These are phyloP conservation scores for Lactifluus subvellereus DNA, from an alignment of 768 basidiomycete genomes.

Conservation along the genomic window DNA sequence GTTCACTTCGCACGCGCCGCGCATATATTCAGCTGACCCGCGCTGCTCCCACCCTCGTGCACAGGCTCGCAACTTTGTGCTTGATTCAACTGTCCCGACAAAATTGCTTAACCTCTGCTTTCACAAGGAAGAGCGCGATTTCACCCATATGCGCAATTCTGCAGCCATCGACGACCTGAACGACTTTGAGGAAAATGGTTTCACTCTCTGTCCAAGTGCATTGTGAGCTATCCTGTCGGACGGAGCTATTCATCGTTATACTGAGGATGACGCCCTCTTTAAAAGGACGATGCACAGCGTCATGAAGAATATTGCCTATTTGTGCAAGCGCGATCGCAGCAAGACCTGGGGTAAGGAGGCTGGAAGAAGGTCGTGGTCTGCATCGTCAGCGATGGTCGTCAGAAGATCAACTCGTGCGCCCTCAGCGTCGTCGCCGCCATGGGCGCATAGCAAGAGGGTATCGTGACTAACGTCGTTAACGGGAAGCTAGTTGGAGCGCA, in stretches of 20 bases:
- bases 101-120: constrained; percentile 84
- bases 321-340: constrained; percentile 37
- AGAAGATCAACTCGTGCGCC: constrained; percentile 37
- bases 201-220: constrained; percentile 81
- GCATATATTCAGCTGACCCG: background rate
- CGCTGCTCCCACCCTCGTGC: background rate
- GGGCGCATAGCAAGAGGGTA: constrained; percentile 92
- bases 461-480: constrained; percentile 27
- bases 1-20: background rate
- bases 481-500: constrained; percentile 48
- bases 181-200: constrained; percentile 74
- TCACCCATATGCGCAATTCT: constrained; percentile 92
- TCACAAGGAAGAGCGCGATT: constrained; percentile 75
- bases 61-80: constrained; percentile 81
- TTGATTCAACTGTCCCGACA: constrained; percentile 83
- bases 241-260: constrained; percentile 99
- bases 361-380: constrained; percentile 99
- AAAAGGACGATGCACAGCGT: constrained; percentile 93
- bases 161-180: constrained; percentile 97
- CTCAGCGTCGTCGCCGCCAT: constrained; percentile 86
- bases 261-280: constrained; percentile 88
- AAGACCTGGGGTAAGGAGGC: constrained; percentile 97
- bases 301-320: too few species aligned
- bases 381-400: constrained; percentile 23
- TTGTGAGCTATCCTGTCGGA: constrained; percentile 87